These are phyloP conservation scores for Lipomyces starkeyi DNA, from an alignment of 805 yeast species.

Conservation along the genomic window DNA sequence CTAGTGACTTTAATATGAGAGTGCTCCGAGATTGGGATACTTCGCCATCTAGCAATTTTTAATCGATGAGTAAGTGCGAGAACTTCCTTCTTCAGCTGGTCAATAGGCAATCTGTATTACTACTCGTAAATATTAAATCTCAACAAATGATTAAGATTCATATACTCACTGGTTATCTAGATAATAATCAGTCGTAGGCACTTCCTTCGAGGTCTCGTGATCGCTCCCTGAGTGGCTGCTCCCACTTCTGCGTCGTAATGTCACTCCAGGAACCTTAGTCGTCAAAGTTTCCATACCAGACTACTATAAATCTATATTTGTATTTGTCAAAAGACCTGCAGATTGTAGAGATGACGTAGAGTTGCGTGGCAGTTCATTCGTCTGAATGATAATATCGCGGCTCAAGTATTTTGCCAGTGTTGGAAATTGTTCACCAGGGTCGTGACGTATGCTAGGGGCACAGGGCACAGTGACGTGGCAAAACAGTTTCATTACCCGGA, in stretches of 20 bases:
- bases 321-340: background rate
- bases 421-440: too few relatives aligned
- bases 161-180: slow-evolving; percentile 26
- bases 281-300: background rate
- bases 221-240: slow-evolving; percentile 32
- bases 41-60: slow-evolving; percentile 80
- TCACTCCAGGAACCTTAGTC: background rate
- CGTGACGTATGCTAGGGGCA: background rate
- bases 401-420: too few relatives aligned
- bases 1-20: slow-evolving; percentile 59
- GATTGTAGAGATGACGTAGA: background rate
- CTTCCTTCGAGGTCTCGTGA: slow-evolving; percentile 27
- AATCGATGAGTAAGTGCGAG: slow-evolving; percentile 44
- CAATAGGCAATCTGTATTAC: slow-evolving; percentile 21
- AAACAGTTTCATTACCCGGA: background rate
- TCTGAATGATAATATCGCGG: too few relatives aligned
- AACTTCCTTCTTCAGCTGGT: slow-evolving; percentile 27
- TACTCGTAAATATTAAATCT: background rate
- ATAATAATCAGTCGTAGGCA: slow-evolving; percentile 22
- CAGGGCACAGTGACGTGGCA: background rate
- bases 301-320: background rate
- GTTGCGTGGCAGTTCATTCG: too few relatives aligned
- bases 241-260: slow-evolving; percentile 19
- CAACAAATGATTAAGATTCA: background rate
- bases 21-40: slow-evolving; percentile 51